Evolutionary conservation across 306 rosid species (phyloP), one percentile per base, ranked within the genome.

Genomic region (Dryas octopetala): DNA sequence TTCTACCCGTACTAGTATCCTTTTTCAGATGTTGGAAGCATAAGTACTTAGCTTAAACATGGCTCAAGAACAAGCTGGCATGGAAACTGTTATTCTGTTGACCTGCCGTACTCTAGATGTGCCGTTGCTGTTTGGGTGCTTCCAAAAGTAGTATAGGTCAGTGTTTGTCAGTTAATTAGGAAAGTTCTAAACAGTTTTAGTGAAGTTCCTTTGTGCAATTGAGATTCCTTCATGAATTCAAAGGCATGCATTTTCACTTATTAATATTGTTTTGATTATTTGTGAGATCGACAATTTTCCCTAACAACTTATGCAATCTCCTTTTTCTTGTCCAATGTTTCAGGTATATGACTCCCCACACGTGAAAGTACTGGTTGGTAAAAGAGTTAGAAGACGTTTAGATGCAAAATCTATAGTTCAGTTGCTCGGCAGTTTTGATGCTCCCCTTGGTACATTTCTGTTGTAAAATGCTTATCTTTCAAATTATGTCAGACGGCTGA

Each of bases 331-430:
- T 43, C 53, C 51, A 78, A 76, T 76, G 47, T 68, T 72, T 53
- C 82, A 91, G 98, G 92, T 93, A 26, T 86, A 86, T 76, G 98
- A 93, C 78, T 83, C 92, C 75, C 98, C 97, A 28, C 78, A 84
- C 68, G 81, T 93, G 83, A 80, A 86, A 81, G 71, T 91, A 62
- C 81, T 87, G 49, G 85, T 93, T 76, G 90, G 98, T 53, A 78
- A 83, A 82, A 88, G 81, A 68, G 88, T 85, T 32, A 81, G 98
- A 45, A 88, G 74, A 76, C 96, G 98, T 52, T 83, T 91, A 76
- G 91, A 93, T 91, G 93, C 93, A 23, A 91, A 88, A 79, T 88
- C 97, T 49, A 86, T 89, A 14, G 89, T 87, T 78, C 84, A 91
- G 85, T 83, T 93, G 85, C 88, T 93, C 74, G 83, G 68, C 47